Percentiles rank a stretch among this genome's conserved stretches.
These are phyloP conservation scores for Candida hungchunana DNA, from an alignment of 805 yeast genomes.

Conservation along the genomic window DNA sequence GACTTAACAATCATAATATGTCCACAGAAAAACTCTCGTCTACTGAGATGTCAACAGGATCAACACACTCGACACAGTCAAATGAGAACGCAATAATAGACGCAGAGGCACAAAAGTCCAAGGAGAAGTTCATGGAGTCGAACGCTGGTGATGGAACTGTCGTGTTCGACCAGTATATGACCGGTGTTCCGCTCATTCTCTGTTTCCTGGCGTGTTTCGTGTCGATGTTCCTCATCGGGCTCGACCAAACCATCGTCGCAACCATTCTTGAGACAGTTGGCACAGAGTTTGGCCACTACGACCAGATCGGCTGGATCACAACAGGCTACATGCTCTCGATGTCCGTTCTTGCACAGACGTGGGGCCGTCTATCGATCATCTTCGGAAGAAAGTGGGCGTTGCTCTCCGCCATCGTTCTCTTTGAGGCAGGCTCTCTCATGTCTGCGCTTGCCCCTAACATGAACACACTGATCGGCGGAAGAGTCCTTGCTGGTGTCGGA, in stretches of 20 bases:
- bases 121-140: constrained; percentile 15
- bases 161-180: constrained; percentile 16
- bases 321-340: constrained; percentile 51
- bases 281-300: constrained; percentile 43
- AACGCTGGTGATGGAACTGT: constrained; percentile 25
- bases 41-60: no score
- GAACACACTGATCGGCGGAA: constrained; percentile 62
- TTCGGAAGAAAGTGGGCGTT: constrained; percentile 52
- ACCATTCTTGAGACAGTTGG: constrained; percentile 44
- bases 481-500: constrained; percentile 68
- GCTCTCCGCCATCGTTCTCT: constrained; percentile 42
- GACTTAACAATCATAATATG: no score
- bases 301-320: constrained; percentile 54
- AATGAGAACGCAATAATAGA: no score
- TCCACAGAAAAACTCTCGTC: no score
- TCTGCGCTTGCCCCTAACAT: constrained; percentile 51
- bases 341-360: constrained; percentile 49
- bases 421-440: constrained; percentile 59
- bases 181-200: constrained; percentile 11
- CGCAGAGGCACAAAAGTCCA: neutral
- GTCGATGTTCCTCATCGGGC: constrained; percentile 36
- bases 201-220: constrained; percentile 21
- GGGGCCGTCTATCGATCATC: constrained; percentile 53
- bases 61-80: no score
- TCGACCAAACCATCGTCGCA: constrained; percentile 55